Evolutionary conservation across 2,329 filamentous ascomycete genomes (phyloP), one percentile per base, ranked within the genome.

Genomic region (Hypoxylon sp.): DNA sequence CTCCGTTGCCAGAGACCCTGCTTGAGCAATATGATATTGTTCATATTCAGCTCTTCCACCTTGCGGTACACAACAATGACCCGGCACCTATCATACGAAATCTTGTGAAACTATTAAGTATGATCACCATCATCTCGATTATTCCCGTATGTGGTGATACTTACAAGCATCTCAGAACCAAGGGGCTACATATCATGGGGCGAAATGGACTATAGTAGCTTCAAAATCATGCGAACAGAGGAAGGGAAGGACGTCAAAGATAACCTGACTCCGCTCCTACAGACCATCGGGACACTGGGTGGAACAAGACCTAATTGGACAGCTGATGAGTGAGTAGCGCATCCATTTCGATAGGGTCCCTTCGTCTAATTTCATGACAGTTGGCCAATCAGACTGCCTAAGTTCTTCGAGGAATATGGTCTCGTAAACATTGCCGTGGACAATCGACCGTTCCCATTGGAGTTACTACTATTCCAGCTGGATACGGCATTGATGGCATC

Each of bases 11-110:
- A 3, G 35, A 48, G 15, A 25, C 27, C 17, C 12, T 48, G 3
- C 44, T 48, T 3, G 44, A 41, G 44, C 35, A 41, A 25, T 48
- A 41, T 36, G 48, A 51, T 13, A 46, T 51, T 9, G 48, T 51
- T 26, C 48, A 51, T 42, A 46, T 51, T 13, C 48, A 51, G 7
- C 40, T 51, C 6, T 51, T 51, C 19, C 42, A 51, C 15, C 15
- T 51, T 5, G 48, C 48, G 5, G 48, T 51, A 12, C 48, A 51
- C 11, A 51, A 51, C 15, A 51, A 51, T 27, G 48, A 51, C 16
- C 41, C 48, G 2, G 48, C 42, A 11, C 48, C 48, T 15, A 46
- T 46, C 25, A 42, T 46, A 30, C 35, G 16, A 13, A 46, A 51
- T 8, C 42, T 51, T 3, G 12, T 51, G 3, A 41, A 34, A 15